These are phyloP conservation scores for Aspergillus piperis DNA, from an alignment of 2,329 filamentous ascomycete species.

Conservation along the genomic window DNA sequence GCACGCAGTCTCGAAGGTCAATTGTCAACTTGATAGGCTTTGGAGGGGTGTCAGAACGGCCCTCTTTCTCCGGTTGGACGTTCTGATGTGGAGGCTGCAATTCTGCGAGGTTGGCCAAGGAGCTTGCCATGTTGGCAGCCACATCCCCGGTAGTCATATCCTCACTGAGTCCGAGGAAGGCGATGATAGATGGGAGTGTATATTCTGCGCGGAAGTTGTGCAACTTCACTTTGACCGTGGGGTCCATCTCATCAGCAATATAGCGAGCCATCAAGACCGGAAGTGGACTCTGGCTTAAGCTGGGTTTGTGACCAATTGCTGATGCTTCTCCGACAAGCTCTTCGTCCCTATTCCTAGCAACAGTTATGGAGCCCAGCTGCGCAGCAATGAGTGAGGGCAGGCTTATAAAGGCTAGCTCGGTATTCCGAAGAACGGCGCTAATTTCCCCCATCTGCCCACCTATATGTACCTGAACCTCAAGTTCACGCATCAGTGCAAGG, in stretches of 20 bases:
- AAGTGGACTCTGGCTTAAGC: constrained; percentile 20
- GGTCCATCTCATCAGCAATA: constrained; percentile 92
- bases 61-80: constrained; percentile 18
- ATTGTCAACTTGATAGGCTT: constrained; percentile 60
- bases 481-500: constrained; percentile 65
- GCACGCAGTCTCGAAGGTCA: constrained; percentile 74
- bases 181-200: constrained; percentile 78
- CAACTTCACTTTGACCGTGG: constrained; percentile 82
- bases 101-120: constrained; percentile 74
- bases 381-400: constrained; percentile 79
- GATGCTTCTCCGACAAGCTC: constrained; percentile 69
- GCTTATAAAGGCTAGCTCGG: constrained; percentile 79
- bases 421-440: constrained; percentile 58
- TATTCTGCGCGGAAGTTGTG: constrained; percentile 88
- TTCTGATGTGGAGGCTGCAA: constrained; percentile 40
- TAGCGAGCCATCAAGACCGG: constrained; percentile 84
- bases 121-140: constrained; percentile 73
- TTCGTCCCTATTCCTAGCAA: constrained; percentile 68
- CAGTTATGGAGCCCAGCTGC: constrained; percentile 64
- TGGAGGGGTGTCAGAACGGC: constrained; percentile 26
- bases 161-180: constrained; percentile 69
- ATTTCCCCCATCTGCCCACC: constrained; percentile 69
- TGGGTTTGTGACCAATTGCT: constrained; percentile 30
- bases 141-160: constrained; percentile 71
- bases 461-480: constrained; percentile 64